Evolutionary conservation across 306 rosid genomes (phyloP).

Genomic region (Quercus glauca): DNA sequence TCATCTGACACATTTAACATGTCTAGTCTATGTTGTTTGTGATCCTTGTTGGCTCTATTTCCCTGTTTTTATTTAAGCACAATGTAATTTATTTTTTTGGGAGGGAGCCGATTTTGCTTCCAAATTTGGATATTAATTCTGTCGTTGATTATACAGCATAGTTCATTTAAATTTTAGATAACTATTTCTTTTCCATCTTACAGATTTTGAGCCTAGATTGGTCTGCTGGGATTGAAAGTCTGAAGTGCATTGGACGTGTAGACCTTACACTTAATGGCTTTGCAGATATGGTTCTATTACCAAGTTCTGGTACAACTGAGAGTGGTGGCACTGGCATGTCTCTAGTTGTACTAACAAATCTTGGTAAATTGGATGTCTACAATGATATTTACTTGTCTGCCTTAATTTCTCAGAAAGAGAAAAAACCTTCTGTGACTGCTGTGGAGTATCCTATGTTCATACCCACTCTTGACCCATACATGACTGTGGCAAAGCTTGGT

Average conservation of each 20-base stretch:
- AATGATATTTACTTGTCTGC: constrained; percentile 49
- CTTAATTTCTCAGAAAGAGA: constrained; percentile 48
- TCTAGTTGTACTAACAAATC: constrained; percentile 68
- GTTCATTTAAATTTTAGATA: constrained; percentile 5
- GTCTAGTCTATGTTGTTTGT: not conserved
- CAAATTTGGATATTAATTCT: not conserved
- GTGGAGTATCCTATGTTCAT: constrained; percentile 50
- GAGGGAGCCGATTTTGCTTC: not conserved
- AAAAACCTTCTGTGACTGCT: constrained; percentile 34
- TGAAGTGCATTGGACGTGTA: constrained; percentile 56
- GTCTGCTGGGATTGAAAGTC: constrained; percentile 73
- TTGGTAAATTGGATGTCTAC: constrained; percentile 73
- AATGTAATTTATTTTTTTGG: too few relatives aligned
- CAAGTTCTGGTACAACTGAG: constrained; percentile 38
- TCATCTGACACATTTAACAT: not conserved
- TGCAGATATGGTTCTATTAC: constrained; percentile 67
- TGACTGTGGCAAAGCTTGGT: constrained; percentile 63
- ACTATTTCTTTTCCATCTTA: constrained; percentile 23
- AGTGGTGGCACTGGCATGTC: constrained; percentile 39
- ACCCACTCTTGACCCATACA: constrained; percentile 67
- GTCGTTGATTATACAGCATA: not conserved
- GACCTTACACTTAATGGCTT: constrained; percentile 77
- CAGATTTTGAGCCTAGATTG: constrained; percentile 79
- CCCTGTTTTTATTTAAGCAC: not conserved
- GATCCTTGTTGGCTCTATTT: not conserved